Base-by-base conservation (phyloP, 805 yeast species). In the Kluyveromyces aestuarii region DNA sequence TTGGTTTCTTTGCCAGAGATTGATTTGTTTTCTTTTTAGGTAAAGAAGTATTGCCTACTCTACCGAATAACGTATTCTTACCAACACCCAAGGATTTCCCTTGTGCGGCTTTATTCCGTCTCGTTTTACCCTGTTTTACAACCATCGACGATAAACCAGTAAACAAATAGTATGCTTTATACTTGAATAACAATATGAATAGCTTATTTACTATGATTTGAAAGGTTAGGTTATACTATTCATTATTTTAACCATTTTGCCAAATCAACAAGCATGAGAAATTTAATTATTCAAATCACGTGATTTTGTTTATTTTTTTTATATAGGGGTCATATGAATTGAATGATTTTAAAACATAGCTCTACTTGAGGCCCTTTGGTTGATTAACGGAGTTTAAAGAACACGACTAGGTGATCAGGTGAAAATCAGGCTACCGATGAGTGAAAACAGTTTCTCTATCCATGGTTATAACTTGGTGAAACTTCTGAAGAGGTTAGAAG, bases 401-500 rank as follows among this genome's bases (percentile, higher is more conserved):
- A 6, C 38, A 37, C 41, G 25, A 8, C 48, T 7, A 49, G 35
- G 11, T 58, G 52, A 3, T 51, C 33, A 40, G 52, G 25, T 6
- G 6, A 21, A 21, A 21, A 4, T 4, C 6, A 21, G 25, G 6
- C 14, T 30, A 30, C 50, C 54, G 39, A 57, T 41, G 61, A 53
- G 27, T 17, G 53, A 27, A 48, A 52, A 19, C 56, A 43, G 58
- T 35, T 55, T 61, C 39, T 59, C 55, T 42, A 51, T 83, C 49
- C 93, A 84, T 60, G 95, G 95, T n/a, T 87, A 83, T 72, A 89
- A 87, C 62, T 73, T 89, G 53, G 86, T 86, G 40, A 89, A 96
- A 42, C 75, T 89, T 48, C 70, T 83, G 68, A 83, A 83, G 66
- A 76, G 95, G 55, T 77, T 89, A 58, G 97, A 89, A 66, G 91